A percentile compares a stretch with the other conserved stretches of the same genome.
phyloP scores from a whole-genome alignment of 2,329 filamentous ascomycete genomes.

The Aspergillus sclerotialis region DNA sequence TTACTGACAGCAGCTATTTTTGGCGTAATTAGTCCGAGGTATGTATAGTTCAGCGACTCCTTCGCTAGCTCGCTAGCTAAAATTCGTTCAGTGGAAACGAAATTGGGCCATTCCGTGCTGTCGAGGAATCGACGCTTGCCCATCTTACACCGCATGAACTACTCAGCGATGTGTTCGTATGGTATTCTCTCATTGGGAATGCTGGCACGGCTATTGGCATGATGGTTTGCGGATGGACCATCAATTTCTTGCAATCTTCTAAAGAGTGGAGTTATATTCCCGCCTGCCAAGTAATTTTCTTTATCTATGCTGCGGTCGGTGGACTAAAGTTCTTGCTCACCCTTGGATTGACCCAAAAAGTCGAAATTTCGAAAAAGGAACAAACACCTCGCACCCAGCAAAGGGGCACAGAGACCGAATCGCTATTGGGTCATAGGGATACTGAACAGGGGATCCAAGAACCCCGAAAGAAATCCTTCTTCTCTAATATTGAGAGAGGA shows the following conservation, averaged over 20 bases:
- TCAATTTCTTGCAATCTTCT: constrained; percentile 43
- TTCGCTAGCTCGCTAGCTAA: too few relatives aligned
- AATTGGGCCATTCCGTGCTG: constrained; percentile 60
- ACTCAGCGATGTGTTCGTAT: constrained; percentile 57
- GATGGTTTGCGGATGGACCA: constrained; percentile 52
- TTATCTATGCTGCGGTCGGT: constrained; percentile 51
- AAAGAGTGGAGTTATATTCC: constrained; percentile 39
- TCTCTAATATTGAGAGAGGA: constrained; percentile 52
- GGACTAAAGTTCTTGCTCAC: constrained; percentile 50
- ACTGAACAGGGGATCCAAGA: constrained; percentile 6
- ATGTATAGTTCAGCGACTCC: constrained; percentile 1
- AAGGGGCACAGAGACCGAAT: constrained; percentile 28
- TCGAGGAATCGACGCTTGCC: constrained; percentile 59
- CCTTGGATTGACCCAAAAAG: constrained; percentile 41
- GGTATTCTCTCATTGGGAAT: constrained; percentile 51
- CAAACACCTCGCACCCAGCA: constrained; percentile 7
- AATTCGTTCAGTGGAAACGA: constrained; percentile 46
- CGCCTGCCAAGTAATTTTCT: constrained; percentile 53
- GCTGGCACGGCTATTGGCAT: constrained; percentile 57
- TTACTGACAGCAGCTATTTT: constrained; percentile 52
- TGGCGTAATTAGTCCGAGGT: constrained; percentile 54
- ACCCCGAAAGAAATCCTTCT: constrained; percentile 30
- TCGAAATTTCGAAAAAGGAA: constrained; percentile 34
- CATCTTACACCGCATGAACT: constrained; percentile 51
- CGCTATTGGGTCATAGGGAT: constrained; percentile 19